A percentile compares a stretch with the other conserved stretches of the same genome.
These are phyloP conservation scores for Taphrina wiesneri DNA, from an alignment of 1,139 yeast species.

Conservation along the genomic window DNA sequence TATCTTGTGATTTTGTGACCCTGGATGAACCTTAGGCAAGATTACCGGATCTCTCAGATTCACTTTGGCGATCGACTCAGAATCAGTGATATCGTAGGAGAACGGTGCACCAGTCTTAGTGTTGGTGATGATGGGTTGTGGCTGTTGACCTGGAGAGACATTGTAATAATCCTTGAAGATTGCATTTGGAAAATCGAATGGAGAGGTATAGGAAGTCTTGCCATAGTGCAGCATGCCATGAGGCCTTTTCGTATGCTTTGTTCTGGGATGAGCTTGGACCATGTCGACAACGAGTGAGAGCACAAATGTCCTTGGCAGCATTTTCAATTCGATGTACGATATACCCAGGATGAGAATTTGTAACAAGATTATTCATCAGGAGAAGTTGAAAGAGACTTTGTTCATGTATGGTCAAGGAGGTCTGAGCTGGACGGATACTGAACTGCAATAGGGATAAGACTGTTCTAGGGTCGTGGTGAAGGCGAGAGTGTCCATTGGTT, in stretches of 20 bases:
- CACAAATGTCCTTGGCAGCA: not conserved
- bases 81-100: not conserved
- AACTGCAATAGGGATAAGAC: not conserved
- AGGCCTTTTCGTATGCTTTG: not conserved
- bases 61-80: not conserved
- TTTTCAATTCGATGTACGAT: not conserved
- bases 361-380: too few relatives aligned
- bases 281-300: not conserved
- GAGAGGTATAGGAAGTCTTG: not conserved
- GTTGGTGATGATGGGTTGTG: slow-evolving; percentile 9
- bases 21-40: not conserved
- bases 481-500: not conserved
- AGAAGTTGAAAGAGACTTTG: too few relatives aligned
- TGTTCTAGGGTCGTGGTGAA: not conserved
- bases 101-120: not conserved
- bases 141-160: slow-evolving; percentile 10
- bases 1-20: not conserved
- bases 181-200: slow-evolving; percentile 3
- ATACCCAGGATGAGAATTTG: too few relatives aligned
- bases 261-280: not conserved
- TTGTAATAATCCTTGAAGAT: not conserved
- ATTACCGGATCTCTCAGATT: not conserved
- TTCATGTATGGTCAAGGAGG: not conserved
- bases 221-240: slow-evolving; percentile 6
- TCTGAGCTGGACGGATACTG: not conserved